phyloP scores from a whole-genome alignment of 495 filamentous ascomycete species.

The Hapsidospora chrysogenum region DNA sequence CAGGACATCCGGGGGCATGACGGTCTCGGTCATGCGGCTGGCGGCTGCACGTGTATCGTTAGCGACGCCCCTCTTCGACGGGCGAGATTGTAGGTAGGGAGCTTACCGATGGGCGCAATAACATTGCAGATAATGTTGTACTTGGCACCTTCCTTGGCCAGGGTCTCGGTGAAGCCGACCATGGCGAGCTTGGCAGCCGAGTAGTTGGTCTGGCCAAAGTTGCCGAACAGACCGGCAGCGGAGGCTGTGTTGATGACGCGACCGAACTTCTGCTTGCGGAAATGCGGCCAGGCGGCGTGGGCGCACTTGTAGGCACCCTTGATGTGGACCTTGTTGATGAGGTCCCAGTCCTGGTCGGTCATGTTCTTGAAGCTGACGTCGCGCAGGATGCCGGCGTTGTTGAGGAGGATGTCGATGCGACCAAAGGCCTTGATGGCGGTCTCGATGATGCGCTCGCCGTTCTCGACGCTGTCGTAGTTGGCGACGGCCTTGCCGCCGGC shows the following conservation, averaged over 20 bases:
- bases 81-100: conserved; percentile 22
- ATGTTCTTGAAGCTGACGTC: conserved; percentile 99
- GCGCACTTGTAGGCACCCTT: conserved; percentile 95
- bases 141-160: conserved; percentile 93
- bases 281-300: conserved; percentile 91
- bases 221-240: conserved; percentile 87
- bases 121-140: conserved; percentile 97
- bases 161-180: conserved; percentile 95
- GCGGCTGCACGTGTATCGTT: conserved; percentile 36
- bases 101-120: conserved; percentile 63
- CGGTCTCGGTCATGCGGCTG: conserved; percentile 89
- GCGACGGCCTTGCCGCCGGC: conserved; percentile 92
- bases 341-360: conserved; percentile 92
- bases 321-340: conserved; percentile 85
- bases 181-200: conserved; percentile 91
- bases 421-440: conserved; percentile 88
- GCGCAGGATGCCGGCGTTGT: conserved; percentile 94
- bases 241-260: conserved; percentile 93
- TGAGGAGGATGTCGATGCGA: conserved; percentile 85
- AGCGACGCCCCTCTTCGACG: neutral
- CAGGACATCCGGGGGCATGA: conserved; percentile 92
- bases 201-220: conserved; percentile 94
- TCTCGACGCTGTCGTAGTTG: conserved; percentile 94
- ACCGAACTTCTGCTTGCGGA: conserved; percentile 96
- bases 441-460: conserved; percentile 90